Base-by-base conservation (phyloP, 768 basidiomycete genomes). In the Collybia sordida region DNA sequence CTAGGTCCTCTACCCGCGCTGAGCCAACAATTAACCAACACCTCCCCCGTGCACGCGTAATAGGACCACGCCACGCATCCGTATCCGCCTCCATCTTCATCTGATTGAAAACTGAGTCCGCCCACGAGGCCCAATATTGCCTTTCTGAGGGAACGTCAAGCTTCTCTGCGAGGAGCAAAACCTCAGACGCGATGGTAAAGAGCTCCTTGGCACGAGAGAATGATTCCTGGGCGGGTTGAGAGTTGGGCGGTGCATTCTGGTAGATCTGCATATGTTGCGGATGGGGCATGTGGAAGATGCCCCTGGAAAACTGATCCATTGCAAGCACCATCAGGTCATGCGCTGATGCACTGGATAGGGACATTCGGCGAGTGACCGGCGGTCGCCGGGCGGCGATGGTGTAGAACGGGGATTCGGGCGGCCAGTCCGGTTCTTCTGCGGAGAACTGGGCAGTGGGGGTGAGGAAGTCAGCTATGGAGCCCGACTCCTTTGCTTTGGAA, bases 211-310 rank as follows among this genome's bases (percentile, higher is more conserved):
- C 74, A 5, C 83, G 78, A 3, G 80, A 80, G 65, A 83, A 83
- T 1, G 69, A 54, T 27, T 66, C 66, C 18, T 59, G 58, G 27
- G 45, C 49, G 22, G 55, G 51, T 49, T 53, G 54, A 18, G 50
- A 56, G 19, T 46, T 45, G 21, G 57, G 43, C 27, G 57, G 42
- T 17, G 49, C 44, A 17, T 49, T 47, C 24, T 28, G 40, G 27
- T 34, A 35, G 44, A 9, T 23, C 38, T 49, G 44, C 36, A 40
- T 37, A 45, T 66, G 65, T 17, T 64, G 61, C 6, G 70, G 72
- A 55, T 82, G 83, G 1, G 85, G 86, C 85, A 86, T 85, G 61
- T 85, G 80, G 60, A 88, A 81, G 49, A 86, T 85, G 5, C 84
- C 86, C 18, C 84, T 71, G 4, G 78, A 78, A 60, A 86, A 85